phyloP scores from a whole-genome alignment of 169 alveolate genomes.

The Plasmodium fragile region DNA sequence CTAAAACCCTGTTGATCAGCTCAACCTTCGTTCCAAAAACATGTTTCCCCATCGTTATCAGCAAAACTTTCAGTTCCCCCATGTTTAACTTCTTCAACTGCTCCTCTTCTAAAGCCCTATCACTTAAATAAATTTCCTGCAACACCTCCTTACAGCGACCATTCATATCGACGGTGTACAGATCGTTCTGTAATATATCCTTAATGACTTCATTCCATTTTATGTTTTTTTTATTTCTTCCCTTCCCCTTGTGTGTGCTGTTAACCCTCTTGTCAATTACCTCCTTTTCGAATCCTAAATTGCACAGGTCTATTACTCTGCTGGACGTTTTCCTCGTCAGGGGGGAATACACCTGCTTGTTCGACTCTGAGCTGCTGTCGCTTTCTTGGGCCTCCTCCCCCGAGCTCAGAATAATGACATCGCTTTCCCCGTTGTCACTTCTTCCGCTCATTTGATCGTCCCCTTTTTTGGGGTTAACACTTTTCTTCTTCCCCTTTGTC shows the following conservation, averaged over 20 bases:
- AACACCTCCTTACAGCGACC: slow-evolving; percentile 39
- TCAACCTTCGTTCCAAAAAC: slow-evolving; percentile 72
- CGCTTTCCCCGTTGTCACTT: not conserved
- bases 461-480: not conserved
- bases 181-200: slow-evolving; percentile 19
- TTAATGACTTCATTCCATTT: slow-evolving; percentile 31
- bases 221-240: slow-evolving; percentile 25
- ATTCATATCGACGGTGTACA: slow-evolving; percentile 51
- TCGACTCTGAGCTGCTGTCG: slow-evolving; percentile 2
- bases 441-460: not conserved
- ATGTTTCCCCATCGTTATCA: slow-evolving; percentile 71
- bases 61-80: slow-evolving; percentile 67
- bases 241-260: slow-evolving; percentile 16
- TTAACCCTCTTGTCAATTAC: slow-evolving; percentile 20
- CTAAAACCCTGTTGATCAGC: slow-evolving; percentile 50
- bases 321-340: slow-evolving; percentile 65
- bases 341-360: slow-evolving; percentile 36
- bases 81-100: slow-evolving; percentile 39
- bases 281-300: slow-evolving; percentile 69
- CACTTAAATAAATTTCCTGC: slow-evolving; percentile 29
- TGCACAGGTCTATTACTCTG: slow-evolving; percentile 55
- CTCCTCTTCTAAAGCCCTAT: not conserved
- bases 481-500: not conserved
- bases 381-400: not conserved
- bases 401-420: slow-evolving; percentile 18